Evolutionary conservation across 371 early-diverging fungal genomes (phyloP).

Genomic region (Mortierella sp.): DNA sequence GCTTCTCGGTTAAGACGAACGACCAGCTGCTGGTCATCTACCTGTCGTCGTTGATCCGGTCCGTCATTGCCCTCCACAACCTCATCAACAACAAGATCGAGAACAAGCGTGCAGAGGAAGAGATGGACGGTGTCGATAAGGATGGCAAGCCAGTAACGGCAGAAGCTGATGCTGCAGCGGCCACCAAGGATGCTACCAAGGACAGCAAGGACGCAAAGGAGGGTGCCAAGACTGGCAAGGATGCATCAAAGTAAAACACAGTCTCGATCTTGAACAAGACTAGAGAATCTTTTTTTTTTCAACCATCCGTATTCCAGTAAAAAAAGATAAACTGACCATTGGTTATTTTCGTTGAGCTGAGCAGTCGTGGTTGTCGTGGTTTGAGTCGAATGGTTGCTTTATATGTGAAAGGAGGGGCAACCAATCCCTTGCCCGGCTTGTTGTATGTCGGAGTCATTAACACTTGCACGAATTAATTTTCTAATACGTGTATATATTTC

Average conservation of each 20-base stretch:
- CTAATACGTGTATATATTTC: neutral
- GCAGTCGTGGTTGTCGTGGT: no score
- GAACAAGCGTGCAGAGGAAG: constrained; percentile 63
- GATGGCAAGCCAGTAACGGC: constrained; percentile 42
- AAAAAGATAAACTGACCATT: neutral
- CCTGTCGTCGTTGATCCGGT: constrained; percentile 88
- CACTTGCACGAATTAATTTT: neutral
- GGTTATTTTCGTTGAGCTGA: neutral
- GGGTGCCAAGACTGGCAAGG: constrained; percentile 30
- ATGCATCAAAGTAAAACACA: constrained; percentile 28
- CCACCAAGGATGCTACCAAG: constrained; percentile 36
- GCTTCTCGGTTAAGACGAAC: constrained; percentile 95
- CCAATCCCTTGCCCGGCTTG: no score
- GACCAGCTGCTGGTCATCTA: constrained; percentile 95
- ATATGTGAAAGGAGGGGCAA: no score
- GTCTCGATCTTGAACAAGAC: neutral
- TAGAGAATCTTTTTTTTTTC: neutral
- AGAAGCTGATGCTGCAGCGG: constrained; percentile 19
- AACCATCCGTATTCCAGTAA: neutral
- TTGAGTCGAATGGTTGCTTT: no score
- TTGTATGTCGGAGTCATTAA: no score
- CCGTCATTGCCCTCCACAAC: constrained; percentile 96
- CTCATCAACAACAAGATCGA: constrained; percentile 94
- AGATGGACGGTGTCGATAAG: constrained; percentile 59
- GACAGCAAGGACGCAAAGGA: constrained; percentile 9